A percentile compares a stretch with the other conserved stretches of the same genome.
Evolutionary conservation across 2,329 filamentous ascomycete genomes (phyloP).

Genomic region (Xenoacremonium recifei): DNA sequence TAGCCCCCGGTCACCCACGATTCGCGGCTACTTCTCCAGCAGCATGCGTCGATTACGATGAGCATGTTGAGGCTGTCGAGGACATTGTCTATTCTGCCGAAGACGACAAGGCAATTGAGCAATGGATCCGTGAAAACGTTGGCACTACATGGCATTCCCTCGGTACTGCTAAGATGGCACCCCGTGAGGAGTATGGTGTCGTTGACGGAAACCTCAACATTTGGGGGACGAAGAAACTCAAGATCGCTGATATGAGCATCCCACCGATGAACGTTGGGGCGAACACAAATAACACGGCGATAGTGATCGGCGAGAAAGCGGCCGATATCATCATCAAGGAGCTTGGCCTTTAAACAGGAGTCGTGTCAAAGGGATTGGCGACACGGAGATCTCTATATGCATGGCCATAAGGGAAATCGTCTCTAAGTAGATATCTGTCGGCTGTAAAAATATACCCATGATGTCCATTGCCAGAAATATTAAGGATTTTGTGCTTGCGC

Average conservation of each 20-base stretch:
- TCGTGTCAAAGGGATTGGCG: too few relatives aligned
- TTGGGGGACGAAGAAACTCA: conserved; percentile 40
- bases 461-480: too few relatives aligned
- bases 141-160: conserved; percentile 46
- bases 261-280: conserved; percentile 39
- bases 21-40: conserved; percentile 43
- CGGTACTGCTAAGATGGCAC: conserved; percentile 46
- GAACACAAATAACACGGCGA: conserved; percentile 49
- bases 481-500: too few relatives aligned
- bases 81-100: conserved; percentile 49
- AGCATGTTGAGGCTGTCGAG: conserved; percentile 26
- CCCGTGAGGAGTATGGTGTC: conserved; percentile 39
- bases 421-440: too few relatives aligned
- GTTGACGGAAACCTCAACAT: conserved; percentile 36
- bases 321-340: conserved; percentile 41
- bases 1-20: conserved; percentile 40
- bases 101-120: conserved; percentile 49
- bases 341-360: too few relatives aligned
- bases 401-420: neutral
- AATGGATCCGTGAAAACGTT: conserved; percentile 40
- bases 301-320: conserved; percentile 48
- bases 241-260: conserved; percentile 40
- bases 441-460: too few relatives aligned
- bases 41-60: conserved; percentile 45
- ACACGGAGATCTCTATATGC: too few relatives aligned